These are phyloP conservation scores for Pseudogymnoascus sp. DNA, from an alignment of 2,329 filamentous ascomycete genomes.

Conservation along the genomic window DNA sequence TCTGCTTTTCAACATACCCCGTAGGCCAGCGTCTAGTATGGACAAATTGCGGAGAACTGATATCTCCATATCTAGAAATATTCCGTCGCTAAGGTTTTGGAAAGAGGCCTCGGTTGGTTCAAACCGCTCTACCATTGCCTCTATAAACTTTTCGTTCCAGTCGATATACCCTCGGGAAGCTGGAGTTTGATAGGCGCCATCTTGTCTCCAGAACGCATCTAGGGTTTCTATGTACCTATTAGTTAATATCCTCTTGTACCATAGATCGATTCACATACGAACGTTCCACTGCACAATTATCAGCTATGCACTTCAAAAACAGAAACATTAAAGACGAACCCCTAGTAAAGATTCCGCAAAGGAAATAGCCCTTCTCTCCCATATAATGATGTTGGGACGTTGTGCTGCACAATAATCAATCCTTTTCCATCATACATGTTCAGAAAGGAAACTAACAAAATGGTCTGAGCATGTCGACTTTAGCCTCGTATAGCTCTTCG, in stretches of 20 bases:
- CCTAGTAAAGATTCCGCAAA: neutral
- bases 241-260: neutral
- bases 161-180: neutral
- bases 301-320: neutral
- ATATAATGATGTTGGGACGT: constrained; percentile 9
- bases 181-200: constrained; percentile 12
- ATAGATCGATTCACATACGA: neutral
- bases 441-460: constrained; percentile 4
- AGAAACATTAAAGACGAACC: constrained; percentile 9
- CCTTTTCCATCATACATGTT: neutral
- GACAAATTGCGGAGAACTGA: neutral
- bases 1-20: neutral
- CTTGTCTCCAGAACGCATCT: constrained; percentile 14
- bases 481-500: neutral
- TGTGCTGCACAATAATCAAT: constrained; percentile 12
- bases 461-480: constrained; percentile 10
- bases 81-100: neutral
- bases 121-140: constrained; percentile 14
- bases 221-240: constrained; percentile 11
- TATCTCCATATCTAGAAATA: constrained; percentile 6
- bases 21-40: neutral
- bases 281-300: neutral
- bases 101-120: constrained; percentile 11
- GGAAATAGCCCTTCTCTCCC: constrained; percentile 10
- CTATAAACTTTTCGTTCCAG: constrained; percentile 15